phyloP scores from a whole-genome alignment of 768 basidiomycete species.

The Boletus sp. region DNA sequence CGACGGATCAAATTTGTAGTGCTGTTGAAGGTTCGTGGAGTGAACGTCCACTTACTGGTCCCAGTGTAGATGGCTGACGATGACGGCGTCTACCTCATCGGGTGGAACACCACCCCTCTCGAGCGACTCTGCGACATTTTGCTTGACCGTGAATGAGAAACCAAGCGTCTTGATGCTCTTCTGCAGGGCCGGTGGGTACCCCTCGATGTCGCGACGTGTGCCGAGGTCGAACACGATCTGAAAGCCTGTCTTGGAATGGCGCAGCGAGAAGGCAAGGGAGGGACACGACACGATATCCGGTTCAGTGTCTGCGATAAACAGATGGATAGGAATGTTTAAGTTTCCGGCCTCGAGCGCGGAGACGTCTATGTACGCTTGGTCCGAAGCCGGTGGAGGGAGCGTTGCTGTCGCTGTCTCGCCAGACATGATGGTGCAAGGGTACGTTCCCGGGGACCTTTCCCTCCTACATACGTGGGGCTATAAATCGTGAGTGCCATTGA shows the following conservation, averaged over 20 bases:
- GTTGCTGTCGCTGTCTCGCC: slow-evolving; percentile 4
- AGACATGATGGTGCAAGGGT: not conserved
- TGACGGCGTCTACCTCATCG: slow-evolving; percentile 41
- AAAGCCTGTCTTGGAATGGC: slow-evolving; percentile 40
- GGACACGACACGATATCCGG: slow-evolving; percentile 35
- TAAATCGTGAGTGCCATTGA: not conserved
- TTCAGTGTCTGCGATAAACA: slow-evolving; percentile 35
- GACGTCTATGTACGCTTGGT: slow-evolving; percentile 51
- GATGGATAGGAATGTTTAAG: slow-evolving; percentile 37
- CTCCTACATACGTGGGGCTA: no score
- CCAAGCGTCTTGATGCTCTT: slow-evolving; percentile 10
- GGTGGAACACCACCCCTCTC: slow-evolving; percentile 46
- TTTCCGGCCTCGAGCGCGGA: slow-evolving; percentile 55
- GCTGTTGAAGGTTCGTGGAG: not conserved
- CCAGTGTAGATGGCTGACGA: slow-evolving; percentile 53
- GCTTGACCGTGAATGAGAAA: slow-evolving; percentile 13
- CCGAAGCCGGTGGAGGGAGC: slow-evolving; percentile 12
- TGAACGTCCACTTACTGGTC: slow-evolving; percentile 34
- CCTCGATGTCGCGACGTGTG: slow-evolving; percentile 45
- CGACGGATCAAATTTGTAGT: not conserved
- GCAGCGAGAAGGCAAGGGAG: slow-evolving; percentile 50
- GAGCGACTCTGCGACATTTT: slow-evolving; percentile 48
- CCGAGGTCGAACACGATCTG: slow-evolving; percentile 57
- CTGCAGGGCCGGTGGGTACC: slow-evolving; percentile 35
- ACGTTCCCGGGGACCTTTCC: not conserved